Percentiles rank a stretch among this genome's conserved stretches.
These are phyloP conservation scores for Metschnikowia aberdeeniae DNA, from an alignment of 805 yeast species.

Conservation along the genomic window DNA sequence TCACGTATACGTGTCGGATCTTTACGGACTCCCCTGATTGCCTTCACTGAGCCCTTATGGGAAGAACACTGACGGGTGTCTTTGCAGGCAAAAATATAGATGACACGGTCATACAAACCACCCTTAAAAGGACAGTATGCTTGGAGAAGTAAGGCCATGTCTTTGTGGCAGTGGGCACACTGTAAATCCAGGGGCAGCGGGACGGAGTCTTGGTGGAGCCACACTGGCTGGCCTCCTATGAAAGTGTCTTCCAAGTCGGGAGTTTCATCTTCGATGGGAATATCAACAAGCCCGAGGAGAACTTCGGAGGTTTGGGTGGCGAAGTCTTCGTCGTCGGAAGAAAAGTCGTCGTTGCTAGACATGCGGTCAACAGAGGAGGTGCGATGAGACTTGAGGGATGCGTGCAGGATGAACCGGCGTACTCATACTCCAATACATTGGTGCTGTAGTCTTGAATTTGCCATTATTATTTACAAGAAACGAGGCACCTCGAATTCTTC, in stretches of 20 bases:
- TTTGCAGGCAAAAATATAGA: conserved; percentile 79
- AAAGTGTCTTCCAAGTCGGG: conserved; percentile 62
- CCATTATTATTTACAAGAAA: conserved; percentile 22
- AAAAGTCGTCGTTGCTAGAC: conserved; percentile 45
- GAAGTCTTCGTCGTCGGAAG: conserved; percentile 48
- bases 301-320: conserved; percentile 39
- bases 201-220: conserved; percentile 59
- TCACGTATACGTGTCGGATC: conserved; percentile 47
- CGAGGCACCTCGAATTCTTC: conserved; percentile 54
- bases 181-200: conserved; percentile 51
- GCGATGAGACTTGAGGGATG: background rate
- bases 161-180: conserved; percentile 63
- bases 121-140: conserved; percentile 75
- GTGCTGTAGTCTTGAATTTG: no score
- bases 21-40: conserved; percentile 69
- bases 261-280: conserved; percentile 39
- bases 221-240: conserved; percentile 67
- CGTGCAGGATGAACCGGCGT: no score
- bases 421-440: no score
- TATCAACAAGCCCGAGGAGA: conserved; percentile 62
- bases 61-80: conserved; percentile 54
- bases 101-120: conserved; percentile 69
- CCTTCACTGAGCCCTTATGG: conserved; percentile 65
- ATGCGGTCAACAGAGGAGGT: conserved; percentile 13
- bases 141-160: conserved; percentile 69